Evolutionary conservation across 768 basidiomycete species (phyloP).

Genomic region (Arthromyces matolae): DNA sequence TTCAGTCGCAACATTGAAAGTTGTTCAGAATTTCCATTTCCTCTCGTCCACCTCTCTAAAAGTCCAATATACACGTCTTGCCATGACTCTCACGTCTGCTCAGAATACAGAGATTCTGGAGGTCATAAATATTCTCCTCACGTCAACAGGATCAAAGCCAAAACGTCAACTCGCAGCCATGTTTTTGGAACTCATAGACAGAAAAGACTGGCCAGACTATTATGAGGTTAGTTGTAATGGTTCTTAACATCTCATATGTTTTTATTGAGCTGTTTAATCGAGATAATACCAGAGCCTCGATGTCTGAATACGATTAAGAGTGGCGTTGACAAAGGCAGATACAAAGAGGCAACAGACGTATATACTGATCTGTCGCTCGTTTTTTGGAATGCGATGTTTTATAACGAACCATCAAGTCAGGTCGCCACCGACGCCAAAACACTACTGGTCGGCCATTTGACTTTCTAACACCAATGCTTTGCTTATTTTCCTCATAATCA

Average conservation of each 20-base stretch:
- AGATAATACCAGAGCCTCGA: slow-evolving; percentile 86
- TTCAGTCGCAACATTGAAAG: too few species aligned
- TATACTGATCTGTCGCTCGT: slow-evolving; percentile 84
- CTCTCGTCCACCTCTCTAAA: not conserved
- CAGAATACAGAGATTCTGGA: slow-evolving; percentile 63
- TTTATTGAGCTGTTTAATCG: slow-evolving; percentile 1
- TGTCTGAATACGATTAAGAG: slow-evolving; percentile 71
- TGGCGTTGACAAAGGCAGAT: slow-evolving; percentile 68
- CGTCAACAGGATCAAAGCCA: slow-evolving; percentile 43
- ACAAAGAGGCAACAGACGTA: slow-evolving; percentile 66
- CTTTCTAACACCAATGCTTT: not conserved
- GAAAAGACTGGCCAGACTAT: slow-evolving; percentile 75
- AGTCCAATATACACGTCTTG: not conserved
- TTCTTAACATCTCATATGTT: slow-evolving; percentile 7
- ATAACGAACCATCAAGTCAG: slow-evolving; percentile 75
- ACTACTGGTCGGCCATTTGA: slow-evolving; percentile 54
- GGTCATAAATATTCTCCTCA: slow-evolving; percentile 45
- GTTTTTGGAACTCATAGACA: slow-evolving; percentile 78
- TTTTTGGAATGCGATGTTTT: slow-evolving; percentile 90
- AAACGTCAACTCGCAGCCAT: slow-evolving; percentile 65
- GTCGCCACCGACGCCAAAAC: slow-evolving; percentile 67
- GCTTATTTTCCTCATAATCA: slow-evolving; percentile 27
- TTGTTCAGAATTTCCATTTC: too few species aligned
- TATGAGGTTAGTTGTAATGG: slow-evolving; percentile 55
- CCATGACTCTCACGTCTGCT: slow-evolving; percentile 54